These are phyloP conservation scores for Onygenales sp. DNA, from an alignment of 2,329 filamentous ascomycete genomes.

Conservation along the genomic window DNA sequence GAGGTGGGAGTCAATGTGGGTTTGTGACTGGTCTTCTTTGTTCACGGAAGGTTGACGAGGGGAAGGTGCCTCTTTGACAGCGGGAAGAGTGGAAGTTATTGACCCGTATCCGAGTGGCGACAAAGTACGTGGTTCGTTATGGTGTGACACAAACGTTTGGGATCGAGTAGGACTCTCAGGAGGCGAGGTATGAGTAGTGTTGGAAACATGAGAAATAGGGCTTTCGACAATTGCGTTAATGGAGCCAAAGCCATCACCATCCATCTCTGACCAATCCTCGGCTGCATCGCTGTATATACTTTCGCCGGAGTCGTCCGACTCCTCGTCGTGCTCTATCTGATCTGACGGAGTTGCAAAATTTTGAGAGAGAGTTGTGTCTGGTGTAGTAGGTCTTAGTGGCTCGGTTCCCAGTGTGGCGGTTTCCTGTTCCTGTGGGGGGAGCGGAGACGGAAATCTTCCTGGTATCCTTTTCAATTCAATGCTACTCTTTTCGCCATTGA, in stretches of 20 bases:
- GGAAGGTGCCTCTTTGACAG: too few species aligned
- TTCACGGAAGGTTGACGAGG: too few species aligned
- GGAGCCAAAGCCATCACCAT: conserved; percentile 39
- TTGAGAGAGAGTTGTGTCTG: neutral
- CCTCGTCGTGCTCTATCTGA: conserved; percentile 15
- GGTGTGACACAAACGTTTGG: neutral
- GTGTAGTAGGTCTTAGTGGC: neutral
- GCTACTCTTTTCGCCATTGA: conserved; percentile 29
- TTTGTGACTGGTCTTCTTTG: too few species aligned
- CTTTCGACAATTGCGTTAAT: conserved; percentile 38
- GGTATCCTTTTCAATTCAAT: conserved; percentile 44
- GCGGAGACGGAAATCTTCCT: conserved; percentile 45
- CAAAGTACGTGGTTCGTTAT: neutral
- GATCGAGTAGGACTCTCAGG: neutral
- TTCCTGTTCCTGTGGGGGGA: neutral
- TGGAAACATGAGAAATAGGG: conserved; percentile 2
- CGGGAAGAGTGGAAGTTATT: too few species aligned
- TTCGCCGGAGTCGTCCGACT: conserved; percentile 32
- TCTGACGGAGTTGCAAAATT: conserved; percentile 9
- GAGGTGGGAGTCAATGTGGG: too few species aligned
- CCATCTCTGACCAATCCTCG: conserved; percentile 25
- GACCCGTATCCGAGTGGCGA: neutral
- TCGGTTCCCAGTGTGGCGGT: neutral
- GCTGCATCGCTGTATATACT: conserved; percentile 41
- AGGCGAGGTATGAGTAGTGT: neutral